These are phyloP conservation scores for Lanzia echinophila DNA, from an alignment of 2,329 filamentous ascomycete species.

Conservation along the genomic window DNA sequence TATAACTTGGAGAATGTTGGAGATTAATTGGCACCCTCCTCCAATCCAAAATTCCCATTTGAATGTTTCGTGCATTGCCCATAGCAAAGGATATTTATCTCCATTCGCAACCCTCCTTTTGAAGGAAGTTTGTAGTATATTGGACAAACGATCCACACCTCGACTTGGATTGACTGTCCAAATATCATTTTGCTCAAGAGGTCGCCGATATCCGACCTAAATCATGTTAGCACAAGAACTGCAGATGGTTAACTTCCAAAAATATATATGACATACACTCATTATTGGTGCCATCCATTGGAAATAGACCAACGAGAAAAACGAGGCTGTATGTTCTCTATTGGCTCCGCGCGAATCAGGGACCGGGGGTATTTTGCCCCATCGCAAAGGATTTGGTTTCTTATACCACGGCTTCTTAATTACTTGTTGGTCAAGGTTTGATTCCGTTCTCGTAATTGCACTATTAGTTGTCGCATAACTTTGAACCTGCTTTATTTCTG, in stretches of 20 bases:
- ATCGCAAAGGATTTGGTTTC: conserved; percentile 53
- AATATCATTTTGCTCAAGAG: conserved; percentile 76
- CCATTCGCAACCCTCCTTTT: conserved; percentile 59
- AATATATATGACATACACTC: conserved; percentile 46
- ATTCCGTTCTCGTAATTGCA: conserved; percentile 37
- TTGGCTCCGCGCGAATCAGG: conserved; percentile 49
- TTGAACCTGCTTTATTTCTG: conserved; percentile 37
- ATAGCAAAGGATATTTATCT: conserved; percentile 66
- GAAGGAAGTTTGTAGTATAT: conserved; percentile 61
- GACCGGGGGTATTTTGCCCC: conserved; percentile 49
- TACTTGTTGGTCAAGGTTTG: conserved; percentile 23
- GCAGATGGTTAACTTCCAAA: background rate
- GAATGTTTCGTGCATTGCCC: conserved; percentile 82
- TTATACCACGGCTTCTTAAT: conserved; percentile 53
- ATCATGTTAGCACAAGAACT: conserved; percentile 15
- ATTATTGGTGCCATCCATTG: conserved; percentile 89
- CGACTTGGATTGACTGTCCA: conserved; percentile 83
- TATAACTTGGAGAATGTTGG: conserved; percentile 72
- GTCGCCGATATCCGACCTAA: conserved; percentile 76
- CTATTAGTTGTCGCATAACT: conserved; percentile 51
- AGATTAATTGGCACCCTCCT: conserved; percentile 66
- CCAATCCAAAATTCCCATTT: conserved; percentile 78
- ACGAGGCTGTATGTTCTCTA: conserved; percentile 64
- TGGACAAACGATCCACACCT: conserved; percentile 61
- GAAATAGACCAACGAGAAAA: conserved; percentile 73